These are phyloP conservation scores for Agrocybe pediades DNA, from an alignment of 768 basidiomycete species.

Conservation along the genomic window DNA sequence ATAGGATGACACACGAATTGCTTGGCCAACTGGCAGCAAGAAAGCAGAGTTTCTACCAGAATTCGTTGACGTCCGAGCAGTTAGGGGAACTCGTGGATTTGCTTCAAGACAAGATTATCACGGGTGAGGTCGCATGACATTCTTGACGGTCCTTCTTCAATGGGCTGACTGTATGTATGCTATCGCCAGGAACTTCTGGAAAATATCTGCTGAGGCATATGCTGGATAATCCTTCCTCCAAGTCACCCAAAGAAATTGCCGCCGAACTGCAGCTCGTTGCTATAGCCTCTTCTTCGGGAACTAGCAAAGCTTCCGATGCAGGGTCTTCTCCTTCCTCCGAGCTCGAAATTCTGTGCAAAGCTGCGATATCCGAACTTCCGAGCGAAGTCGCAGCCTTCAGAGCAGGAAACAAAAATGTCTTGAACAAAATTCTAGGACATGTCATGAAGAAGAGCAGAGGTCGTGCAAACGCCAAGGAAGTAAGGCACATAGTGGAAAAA, in stretches of 20 bases:
- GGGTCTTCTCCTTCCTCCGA: constrained; percentile 24
- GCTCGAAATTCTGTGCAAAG: constrained; percentile 55
- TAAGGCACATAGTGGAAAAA: constrained; percentile 50
- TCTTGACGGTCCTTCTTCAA: neutral
- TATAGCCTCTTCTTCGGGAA: constrained; percentile 22
- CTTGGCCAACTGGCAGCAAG: constrained; percentile 72
- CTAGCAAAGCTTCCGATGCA: constrained; percentile 8
- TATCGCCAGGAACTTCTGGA: constrained; percentile 69
- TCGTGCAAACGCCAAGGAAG: constrained; percentile 70
- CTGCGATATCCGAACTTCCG: constrained; percentile 69
- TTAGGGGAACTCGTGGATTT: constrained; percentile 81
- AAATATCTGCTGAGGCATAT: constrained; percentile 77
- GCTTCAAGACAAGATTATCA: constrained; percentile 65
- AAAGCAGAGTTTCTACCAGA: constrained; percentile 55
- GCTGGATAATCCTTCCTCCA: constrained; percentile 46
- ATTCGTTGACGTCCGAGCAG: constrained; percentile 60
- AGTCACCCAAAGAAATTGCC: constrained; percentile 44
- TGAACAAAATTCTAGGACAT: constrained; percentile 80
- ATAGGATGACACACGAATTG: constrained; percentile 88
- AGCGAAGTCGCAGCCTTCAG: constrained; percentile 65
- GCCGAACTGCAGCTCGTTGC: constrained; percentile 49
- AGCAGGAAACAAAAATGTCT: constrained; percentile 71
- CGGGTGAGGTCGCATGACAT: constrained; percentile 47
- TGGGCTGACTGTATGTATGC: neutral
- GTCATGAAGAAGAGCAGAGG: constrained; percentile 87